Percentiles rank a stretch among this genome's conserved stretches.
Conservation (phyloP, 129 eudicot species). For the Pittosporum tobira region DNA sequence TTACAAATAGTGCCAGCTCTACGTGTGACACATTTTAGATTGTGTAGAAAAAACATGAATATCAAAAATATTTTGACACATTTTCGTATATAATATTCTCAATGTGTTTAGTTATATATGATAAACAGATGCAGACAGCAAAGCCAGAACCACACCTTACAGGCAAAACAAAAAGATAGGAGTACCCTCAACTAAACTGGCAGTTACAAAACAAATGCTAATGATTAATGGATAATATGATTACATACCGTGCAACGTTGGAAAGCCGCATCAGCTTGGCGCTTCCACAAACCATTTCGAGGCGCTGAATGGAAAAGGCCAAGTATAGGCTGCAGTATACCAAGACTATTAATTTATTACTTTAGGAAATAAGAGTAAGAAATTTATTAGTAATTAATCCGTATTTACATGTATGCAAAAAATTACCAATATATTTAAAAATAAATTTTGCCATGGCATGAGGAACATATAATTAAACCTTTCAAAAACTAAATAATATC, state of each 20-base stretch:
- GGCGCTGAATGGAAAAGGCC: constrained; percentile 77
- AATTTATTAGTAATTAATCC: no score
- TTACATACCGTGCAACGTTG: constrained; percentile 50
- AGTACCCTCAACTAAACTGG: no score
- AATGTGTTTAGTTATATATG: not conserved
- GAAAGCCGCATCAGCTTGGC: constrained; percentile 80
- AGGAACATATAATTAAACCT: no score
- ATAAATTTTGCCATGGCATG: no score
- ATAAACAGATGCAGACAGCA: not conserved
- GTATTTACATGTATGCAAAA: no score
- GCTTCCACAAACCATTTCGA: constrained; percentile 73
- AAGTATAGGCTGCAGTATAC: constrained; percentile 60
- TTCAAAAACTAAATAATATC: no score
- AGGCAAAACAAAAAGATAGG: no score
- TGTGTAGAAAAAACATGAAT: no score
- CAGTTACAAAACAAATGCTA: no score
- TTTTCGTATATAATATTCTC: not conserved
- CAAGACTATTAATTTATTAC: not conserved
- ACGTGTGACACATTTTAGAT: no score
- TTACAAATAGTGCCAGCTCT: no score
- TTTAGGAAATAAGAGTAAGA: not conserved
- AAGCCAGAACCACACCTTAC: not conserved
- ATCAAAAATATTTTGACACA: not conserved
- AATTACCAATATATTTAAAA: no score
- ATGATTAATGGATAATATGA: constrained; percentile 2